Conservation (phyloP, 2,329 filamentous ascomycete genomes). For the Blastomyces parvus region DNA sequence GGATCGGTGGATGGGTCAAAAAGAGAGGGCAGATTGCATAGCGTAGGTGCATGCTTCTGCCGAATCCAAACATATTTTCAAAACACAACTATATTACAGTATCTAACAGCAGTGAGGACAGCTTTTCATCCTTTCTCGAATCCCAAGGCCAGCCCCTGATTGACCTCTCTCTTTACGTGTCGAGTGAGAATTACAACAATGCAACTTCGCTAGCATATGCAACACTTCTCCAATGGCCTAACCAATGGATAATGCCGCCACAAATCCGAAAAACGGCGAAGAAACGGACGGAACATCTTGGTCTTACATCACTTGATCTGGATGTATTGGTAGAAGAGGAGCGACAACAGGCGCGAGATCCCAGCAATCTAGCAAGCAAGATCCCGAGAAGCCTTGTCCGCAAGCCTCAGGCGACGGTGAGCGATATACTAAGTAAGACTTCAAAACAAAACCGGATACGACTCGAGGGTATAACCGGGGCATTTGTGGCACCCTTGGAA, state of each 20-base stretch:
- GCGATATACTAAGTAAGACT: conserved; percentile 53
- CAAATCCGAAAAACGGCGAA: conserved; percentile 61
- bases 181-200: conserved; percentile 73
- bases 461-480: conserved; percentile 60
- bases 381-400: conserved; percentile 44
- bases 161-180: conserved; percentile 82
- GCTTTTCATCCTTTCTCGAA: conserved; percentile 58
- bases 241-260: conserved; percentile 77
- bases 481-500: conserved; percentile 62
- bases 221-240: conserved; percentile 68
- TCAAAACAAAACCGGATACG: conserved; percentile 65
- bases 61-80: neutral
- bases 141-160: conserved; percentile 67
- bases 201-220: conserved; percentile 74
- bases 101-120: conserved; percentile 12
- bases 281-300: conserved; percentile 58
- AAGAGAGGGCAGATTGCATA: conserved; percentile 40
- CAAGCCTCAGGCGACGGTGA: conserved; percentile 50
- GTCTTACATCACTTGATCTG: conserved; percentile 58
- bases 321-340: conserved; percentile 39
- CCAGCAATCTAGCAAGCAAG: conserved; percentile 31
- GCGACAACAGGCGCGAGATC: conserved; percentile 28
- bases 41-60: conserved; percentile 34
- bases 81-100: neutral
- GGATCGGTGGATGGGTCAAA: conserved; percentile 34